A percentile compares a stretch with the other conserved stretches of the same genome.
These are phyloP conservation scores for Clausena lansium DNA, from an alignment of 345 rosid species.

Conservation along the genomic window DNA sequence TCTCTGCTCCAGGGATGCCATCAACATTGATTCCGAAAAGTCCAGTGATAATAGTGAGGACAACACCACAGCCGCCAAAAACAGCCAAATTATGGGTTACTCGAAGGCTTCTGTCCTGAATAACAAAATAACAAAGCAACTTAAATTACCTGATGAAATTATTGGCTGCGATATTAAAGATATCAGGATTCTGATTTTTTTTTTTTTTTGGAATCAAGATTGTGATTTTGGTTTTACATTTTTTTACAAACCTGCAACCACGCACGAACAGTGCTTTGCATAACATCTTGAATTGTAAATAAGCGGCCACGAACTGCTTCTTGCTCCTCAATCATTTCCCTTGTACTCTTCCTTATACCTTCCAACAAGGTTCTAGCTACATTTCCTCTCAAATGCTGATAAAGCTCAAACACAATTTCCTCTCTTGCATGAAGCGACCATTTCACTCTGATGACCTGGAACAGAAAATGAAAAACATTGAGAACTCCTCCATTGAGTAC, in stretches of 20 bases:
- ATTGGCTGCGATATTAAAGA: background rate
- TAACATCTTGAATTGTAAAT: constrained; percentile 97
- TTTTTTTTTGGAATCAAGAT: background rate
- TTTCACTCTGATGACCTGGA: constrained; percentile 90
- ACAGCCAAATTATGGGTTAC: constrained; percentile 90
- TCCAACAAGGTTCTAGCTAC: constrained; percentile 48
- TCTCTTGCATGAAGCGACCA: constrained; percentile 99
- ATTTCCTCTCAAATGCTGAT: constrained; percentile 78
- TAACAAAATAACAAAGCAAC: constrained; percentile 2
- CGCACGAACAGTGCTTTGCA: constrained; percentile 97
- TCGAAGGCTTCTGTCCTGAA: constrained; percentile 82
- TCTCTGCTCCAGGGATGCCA: constrained; percentile 79
- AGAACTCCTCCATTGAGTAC: background rate
- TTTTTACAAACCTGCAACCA: constrained; percentile 78
- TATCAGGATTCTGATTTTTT: background rate
- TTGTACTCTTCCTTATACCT: constrained; percentile 64
- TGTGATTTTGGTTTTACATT: background rate
- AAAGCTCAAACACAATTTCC: constrained; percentile 91
- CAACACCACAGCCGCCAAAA: constrained; percentile 91
- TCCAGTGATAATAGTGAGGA: constrained; percentile 74
- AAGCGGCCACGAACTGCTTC: constrained; percentile 96
- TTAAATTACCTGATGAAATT: background rate
- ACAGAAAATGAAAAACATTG: background rate
- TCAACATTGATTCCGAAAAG: constrained; percentile 98
- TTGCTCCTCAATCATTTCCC: constrained; percentile 96